Evolutionary conservation across 2,329 filamentous ascomycete species (phyloP), one percentile per base, ranked within the genome.

Genomic region (Malbranchea cinnamomea): DNA sequence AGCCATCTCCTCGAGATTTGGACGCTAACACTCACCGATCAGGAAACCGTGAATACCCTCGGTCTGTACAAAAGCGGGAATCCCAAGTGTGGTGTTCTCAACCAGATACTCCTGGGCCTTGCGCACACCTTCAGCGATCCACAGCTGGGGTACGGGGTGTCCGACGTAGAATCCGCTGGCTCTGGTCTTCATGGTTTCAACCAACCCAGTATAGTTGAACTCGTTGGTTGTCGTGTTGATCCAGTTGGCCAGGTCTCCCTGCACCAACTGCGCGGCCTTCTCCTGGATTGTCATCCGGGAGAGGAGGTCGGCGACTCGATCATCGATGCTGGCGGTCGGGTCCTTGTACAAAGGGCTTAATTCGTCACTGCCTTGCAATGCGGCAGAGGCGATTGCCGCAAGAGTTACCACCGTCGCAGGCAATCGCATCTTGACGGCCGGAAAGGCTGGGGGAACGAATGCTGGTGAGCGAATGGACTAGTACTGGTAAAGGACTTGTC

Each of bases 281-380:
- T 84, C 78, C 44, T 77, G 63, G 32, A 80, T 66, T 0, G 74
- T 80, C 78, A 84, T 84, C 14, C 73, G 68, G 8, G 67, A 67
- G 30, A 84, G 54, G 4, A 84, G 63, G 47, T 83, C 77, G 6
- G 66, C 50, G 7, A 83, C 67, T 35, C 78, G 64, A 28, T 66
- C 67, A 30, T 79, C 71, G 9, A 81, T 59, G 5, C 69, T 55
- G 4, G 72, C 68, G 33, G 59, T 60, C 4, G 74, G 56, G 46
- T 81, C 60, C 47, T 76, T 78, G 62, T 79, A 80, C 2, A 27
- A 9, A 5, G 30, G n/a, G n/a, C n/a, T n/a, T n/a, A n/a, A n/a
- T n/a, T n/a, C n/a, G n/a, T n/a, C n/a, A n/a, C n/a, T n/a, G n/a
- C n/a, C n/a, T n/a, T n/a, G n/a, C n/a, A n/a, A n/a, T n/a, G n/a